Base-by-base conservation (phyloP, 371 early-diverging fungal genomes). In the Apophysomyces variabilis region DNA sequence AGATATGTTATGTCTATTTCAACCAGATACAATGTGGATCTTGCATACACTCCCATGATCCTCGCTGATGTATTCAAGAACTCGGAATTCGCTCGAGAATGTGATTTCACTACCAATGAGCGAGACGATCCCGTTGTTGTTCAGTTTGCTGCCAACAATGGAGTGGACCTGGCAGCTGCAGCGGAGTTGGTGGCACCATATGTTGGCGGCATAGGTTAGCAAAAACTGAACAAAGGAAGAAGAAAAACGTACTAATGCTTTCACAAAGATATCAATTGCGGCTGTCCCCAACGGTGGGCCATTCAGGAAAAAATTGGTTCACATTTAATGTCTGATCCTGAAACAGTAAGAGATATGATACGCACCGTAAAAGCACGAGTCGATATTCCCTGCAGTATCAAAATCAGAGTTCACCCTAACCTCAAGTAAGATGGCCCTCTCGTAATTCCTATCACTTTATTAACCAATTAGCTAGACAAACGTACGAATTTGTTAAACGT, bases 11-110 rank as follows among this genome's bases (percentile, higher is more conserved):
- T 45, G 46, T 57, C 38, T 16, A 37, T 14, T n/a, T 4, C 7
- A 37, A 26, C 3, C 41, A 89, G 90, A 58, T 98, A 97, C 86
- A 93, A 91, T 64, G 92, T 92, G 32, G 95, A 98, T 76, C 79
- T 99, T n/a, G 90, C 90, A 0, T 99, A 95, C 71, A 98, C 99
- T 0, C 99, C 99, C 36, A 99, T 99, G 99, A 96, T 98, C 58
- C 83, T 99, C 12, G 93, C 99, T 16, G 95, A 95, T 70, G 95
- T 94, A 0, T 99, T 97, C 81, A 86, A 89, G 60, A 85, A 88
- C 32, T 94, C 95, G 35, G 84, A 87, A 38, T 86, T 90, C 66
- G 90, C 95, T 12, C 90, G 97, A 13, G 87, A 90, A 13, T 73
- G 82, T 4, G 98, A 97, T 68, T 95, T 92, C 68, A 85, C 90